Percentiles rank a stretch among this genome's conserved stretches.
Conservation (phyloP, 139 green algal genomes). For the Tetraselmis striata region DNA sequence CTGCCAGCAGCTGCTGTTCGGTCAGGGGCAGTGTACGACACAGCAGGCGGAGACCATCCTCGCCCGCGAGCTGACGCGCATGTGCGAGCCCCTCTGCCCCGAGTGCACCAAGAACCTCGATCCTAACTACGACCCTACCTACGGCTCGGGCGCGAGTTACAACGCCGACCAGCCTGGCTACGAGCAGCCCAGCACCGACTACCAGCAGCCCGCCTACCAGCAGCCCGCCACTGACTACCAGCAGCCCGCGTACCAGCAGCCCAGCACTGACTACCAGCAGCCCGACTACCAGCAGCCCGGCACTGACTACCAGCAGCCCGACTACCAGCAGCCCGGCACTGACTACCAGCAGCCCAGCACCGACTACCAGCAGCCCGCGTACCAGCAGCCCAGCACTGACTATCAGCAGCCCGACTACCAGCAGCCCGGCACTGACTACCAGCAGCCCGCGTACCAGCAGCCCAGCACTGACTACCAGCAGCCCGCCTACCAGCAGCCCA, state of each 20-base stretch:
- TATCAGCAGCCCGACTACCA: not conserved
- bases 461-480: not conserved
- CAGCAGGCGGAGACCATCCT: not conserved
- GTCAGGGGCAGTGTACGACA: not conserved
- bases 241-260: not conserved
- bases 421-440: too few species aligned
- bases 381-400: not conserved
- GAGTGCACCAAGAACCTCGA: not conserved
- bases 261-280: not conserved
- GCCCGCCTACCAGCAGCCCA: not conserved
- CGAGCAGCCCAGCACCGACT: not conserved
- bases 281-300: not conserved
- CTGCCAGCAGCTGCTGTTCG: not conserved
- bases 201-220: not conserved
- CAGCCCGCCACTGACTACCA: not conserved
- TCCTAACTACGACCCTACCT: not conserved
- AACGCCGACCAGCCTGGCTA: not conserved
- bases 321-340: not conserved
- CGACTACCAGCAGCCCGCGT: not conserved
- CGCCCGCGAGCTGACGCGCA: not conserved
- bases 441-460: not conserved
- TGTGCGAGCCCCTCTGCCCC: not conserved
- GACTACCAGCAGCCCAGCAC: not conserved
- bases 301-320: not conserved
- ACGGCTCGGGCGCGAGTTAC: not conserved